Evolutionary conservation across 768 basidiomycete species (phyloP).

Genomic region (Lactarius quietus): DNA sequence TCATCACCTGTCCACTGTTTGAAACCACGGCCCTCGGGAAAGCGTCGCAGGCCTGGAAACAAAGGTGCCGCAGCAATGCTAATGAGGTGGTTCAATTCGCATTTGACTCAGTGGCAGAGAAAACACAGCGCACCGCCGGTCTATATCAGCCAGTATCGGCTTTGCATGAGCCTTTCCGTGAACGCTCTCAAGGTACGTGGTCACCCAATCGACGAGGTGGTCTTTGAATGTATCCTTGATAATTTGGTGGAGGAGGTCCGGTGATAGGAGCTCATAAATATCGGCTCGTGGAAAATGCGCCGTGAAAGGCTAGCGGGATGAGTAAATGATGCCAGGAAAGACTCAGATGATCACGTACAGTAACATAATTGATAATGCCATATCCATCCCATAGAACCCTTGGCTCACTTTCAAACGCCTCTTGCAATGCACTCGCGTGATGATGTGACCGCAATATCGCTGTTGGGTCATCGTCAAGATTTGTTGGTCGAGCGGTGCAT

Average conservation of each 20-base stretch:
- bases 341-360: too few relatives aligned
- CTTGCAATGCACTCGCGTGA: too few relatives aligned
- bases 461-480: too few relatives aligned
- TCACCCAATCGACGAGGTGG: neutral
- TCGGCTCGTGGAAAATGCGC: too few relatives aligned
- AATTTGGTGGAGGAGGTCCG: neutral
- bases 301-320: neutral
- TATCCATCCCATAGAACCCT: too few relatives aligned
- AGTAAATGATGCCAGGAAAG: neutral
- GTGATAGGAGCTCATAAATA: neutral
- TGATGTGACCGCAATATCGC: too few relatives aligned
- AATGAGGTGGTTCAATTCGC: neutral
- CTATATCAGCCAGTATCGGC: neutral
- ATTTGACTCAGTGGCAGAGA: too few relatives aligned
- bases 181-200: neutral
- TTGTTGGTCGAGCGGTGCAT: too few relatives aligned
- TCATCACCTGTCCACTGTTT: slow-evolving; percentile 7
- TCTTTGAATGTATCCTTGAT: neutral
- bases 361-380: neutral
- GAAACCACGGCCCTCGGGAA: neutral
- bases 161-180: neutral
- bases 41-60: neutral
- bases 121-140: neutral
- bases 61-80: too few relatives aligned
- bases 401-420: too few relatives aligned